These are phyloP conservation scores for Taiozyma sp. DNA, from an alignment of 1,139 yeast genomes.

Conservation along the genomic window DNA sequence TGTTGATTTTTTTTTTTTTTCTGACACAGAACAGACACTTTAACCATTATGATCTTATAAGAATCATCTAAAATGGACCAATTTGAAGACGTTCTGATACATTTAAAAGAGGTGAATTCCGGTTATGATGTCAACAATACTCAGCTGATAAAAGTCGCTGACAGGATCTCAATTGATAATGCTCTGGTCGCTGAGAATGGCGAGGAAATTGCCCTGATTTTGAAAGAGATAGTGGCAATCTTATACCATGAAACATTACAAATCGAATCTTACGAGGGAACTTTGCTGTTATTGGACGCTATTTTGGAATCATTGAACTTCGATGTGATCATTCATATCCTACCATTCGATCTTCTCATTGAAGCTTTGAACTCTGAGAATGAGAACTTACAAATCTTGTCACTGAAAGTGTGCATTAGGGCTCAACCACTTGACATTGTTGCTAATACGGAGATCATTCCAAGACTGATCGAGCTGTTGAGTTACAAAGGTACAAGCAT, in stretches of 20 bases:
- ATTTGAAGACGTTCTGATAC: not conserved
- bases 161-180: not conserved
- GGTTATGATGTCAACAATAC: not conserved
- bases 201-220: not conserved
- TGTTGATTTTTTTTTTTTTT: not conserved
- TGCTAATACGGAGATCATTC: slow-evolving; percentile 26
- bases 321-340: slow-evolving; percentile 25
- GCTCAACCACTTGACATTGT: slow-evolving; percentile 30
- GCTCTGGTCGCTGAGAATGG: not conserved
- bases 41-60: not conserved
- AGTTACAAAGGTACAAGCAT: slow-evolving; percentile 21
- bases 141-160: not conserved
- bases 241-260: not conserved
- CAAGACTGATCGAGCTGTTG: slow-evolving; percentile 20
- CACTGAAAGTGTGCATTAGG: slow-evolving; percentile 26
- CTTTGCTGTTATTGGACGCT: slow-evolving; percentile 1
- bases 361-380: slow-evolving; percentile 26
- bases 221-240: not conserved
- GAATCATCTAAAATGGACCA: not conserved
- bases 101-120: not conserved
- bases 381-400: slow-evolving; percentile 23
- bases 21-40: not conserved
- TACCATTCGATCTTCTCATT: slow-evolving; percentile 24
- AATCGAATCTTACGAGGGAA: not conserved
- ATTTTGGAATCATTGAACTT: slow-evolving; percentile 23